Evolutionary conservation across 805 yeast species (phyloP).

Genomic region (Metahyphopichia silvanorum): DNA sequence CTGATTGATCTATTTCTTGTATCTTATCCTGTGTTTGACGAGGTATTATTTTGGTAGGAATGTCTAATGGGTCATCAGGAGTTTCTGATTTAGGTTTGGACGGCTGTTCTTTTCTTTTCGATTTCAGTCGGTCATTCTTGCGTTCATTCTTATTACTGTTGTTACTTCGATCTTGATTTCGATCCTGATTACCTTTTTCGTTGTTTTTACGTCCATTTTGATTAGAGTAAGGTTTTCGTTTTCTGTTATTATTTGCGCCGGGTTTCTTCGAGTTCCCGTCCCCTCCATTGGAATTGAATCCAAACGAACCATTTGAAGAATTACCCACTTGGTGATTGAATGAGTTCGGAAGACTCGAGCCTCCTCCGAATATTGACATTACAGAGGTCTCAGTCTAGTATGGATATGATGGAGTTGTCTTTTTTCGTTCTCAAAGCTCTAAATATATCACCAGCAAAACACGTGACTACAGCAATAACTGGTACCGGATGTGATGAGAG

Average conservation of each 20-base stretch:
- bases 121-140: too few species aligned
- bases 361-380: slow-evolving; percentile 18
- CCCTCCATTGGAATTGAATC: not conserved
- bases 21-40: slow-evolving; percentile 13
- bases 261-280: not conserved
- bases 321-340: not conserved
- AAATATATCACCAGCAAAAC: too few species aligned
- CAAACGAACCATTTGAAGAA: not conserved
- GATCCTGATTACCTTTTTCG: too few species aligned
- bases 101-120: too few species aligned
- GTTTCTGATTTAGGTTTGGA: slow-evolving; percentile 1
- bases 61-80: slow-evolving; percentile 8
- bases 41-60: slow-evolving; percentile 17
- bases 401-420: too few species aligned
- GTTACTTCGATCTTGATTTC: slow-evolving; percentile 1
- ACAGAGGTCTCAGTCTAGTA: too few species aligned
- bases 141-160: not conserved
- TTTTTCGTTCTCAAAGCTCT: too few species aligned
- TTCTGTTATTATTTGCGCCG: slow-evolving; percentile 3
- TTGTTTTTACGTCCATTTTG: too few species aligned
- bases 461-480: too few species aligned
- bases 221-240: slow-evolving; percentile 1
- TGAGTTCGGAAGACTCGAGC: slow-evolving; percentile 5
- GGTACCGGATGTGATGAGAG: too few species aligned
- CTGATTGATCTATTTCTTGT: slow-evolving; percentile 17